Percentiles rank a stretch among this genome's conserved stretches.
Conservation (phyloP, 2,329 filamentous ascomycete species). For the Fusarium phyllophilum region DNA sequence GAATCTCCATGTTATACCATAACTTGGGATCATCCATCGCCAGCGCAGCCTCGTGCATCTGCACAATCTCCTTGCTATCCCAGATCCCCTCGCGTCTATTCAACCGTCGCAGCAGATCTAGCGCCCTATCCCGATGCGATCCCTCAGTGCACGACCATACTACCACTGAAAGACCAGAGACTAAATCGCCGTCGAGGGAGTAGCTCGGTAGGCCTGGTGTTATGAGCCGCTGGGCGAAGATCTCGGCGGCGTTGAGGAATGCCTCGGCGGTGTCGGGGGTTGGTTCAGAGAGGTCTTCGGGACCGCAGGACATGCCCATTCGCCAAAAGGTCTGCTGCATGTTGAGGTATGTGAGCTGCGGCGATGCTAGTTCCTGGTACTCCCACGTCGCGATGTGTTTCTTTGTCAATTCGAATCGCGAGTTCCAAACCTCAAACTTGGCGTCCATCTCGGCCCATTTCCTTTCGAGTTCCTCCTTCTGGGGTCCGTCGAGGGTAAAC, state of each 20-base stretch:
- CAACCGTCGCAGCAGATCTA: conserved; percentile 23
- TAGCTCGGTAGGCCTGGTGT: conserved; percentile 6
- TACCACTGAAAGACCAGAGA: conserved; percentile 17
- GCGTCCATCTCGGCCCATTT: neutral
- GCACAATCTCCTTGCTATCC: conserved; percentile 35
- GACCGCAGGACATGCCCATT: neutral
- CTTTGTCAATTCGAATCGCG: conserved; percentile 27
- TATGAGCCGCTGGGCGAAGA: neutral
- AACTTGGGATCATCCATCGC: neutral
- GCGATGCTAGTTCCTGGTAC: neutral
- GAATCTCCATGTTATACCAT: conserved; percentile 14
- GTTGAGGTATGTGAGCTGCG: conserved; percentile 5
- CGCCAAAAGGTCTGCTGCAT: conserved; percentile 26
- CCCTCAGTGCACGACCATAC: neutral
- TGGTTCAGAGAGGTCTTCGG: neutral
- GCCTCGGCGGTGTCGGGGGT: neutral
- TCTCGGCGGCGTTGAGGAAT: conserved; percentile 17
- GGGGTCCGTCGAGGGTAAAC: neutral
- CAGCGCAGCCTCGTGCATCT: conserved; percentile 31
- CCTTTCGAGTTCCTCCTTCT: neutral
- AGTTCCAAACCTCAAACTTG: conserved; percentile 1
- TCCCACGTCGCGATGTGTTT: neutral
- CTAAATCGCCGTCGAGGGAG: conserved; percentile 19
- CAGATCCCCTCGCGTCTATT: conserved; percentile 36
- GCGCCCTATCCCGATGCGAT: neutral